A percentile compares a stretch with the other conserved stretches of the same genome.
phyloP scores from a whole-genome alignment of 768 basidiomycete species.

The Calocybe gangraenosa region DNA sequence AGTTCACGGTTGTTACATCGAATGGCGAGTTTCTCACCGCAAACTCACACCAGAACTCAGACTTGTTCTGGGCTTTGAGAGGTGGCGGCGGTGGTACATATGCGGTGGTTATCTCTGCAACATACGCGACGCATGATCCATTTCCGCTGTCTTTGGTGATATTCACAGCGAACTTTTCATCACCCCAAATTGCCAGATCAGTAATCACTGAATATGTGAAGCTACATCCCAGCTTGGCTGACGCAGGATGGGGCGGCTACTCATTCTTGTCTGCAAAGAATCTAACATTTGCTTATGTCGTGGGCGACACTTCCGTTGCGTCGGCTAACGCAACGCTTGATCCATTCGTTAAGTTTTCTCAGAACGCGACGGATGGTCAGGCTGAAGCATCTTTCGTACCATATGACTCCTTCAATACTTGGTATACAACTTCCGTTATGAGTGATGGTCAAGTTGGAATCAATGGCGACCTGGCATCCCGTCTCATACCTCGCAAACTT shows the following conservation, averaged over 20 bases:
- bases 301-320: slow-evolving; percentile 30
- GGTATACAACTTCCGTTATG: neutral
- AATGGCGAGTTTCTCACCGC: slow-evolving; percentile 33
- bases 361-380: slow-evolving; percentile 16
- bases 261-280: slow-evolving; percentile 14
- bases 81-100: slow-evolving; percentile 49
- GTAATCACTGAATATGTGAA: slow-evolving; percentile 32
- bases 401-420: slow-evolving; percentile 21
- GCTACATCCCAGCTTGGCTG: slow-evolving; percentile 30
- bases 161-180: slow-evolving; percentile 28
- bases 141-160: slow-evolving; percentile 27
- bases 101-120: slow-evolving; percentile 44
- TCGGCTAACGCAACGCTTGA: slow-evolving; percentile 29
- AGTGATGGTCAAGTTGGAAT: slow-evolving; percentile 4
- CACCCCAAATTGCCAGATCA: slow-evolving; percentile 21
- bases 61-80: slow-evolving; percentile 52
- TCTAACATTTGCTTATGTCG: slow-evolving; percentile 22
- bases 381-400: slow-evolving; percentile 7
- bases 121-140: slow-evolving; percentile 38
- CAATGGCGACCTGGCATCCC: slow-evolving; percentile 8
- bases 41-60: slow-evolving; percentile 35
- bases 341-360: slow-evolving; percentile 27
- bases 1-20: slow-evolving; percentile 42
- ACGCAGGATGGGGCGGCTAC: slow-evolving; percentile 43
- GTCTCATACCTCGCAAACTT: slow-evolving; percentile 1